Percentiles rank a stretch among this genome's conserved stretches.
Evolutionary conservation across 371 early-diverging fungal species (phyloP).

Genomic region (Mucor ambiguus): DNA sequence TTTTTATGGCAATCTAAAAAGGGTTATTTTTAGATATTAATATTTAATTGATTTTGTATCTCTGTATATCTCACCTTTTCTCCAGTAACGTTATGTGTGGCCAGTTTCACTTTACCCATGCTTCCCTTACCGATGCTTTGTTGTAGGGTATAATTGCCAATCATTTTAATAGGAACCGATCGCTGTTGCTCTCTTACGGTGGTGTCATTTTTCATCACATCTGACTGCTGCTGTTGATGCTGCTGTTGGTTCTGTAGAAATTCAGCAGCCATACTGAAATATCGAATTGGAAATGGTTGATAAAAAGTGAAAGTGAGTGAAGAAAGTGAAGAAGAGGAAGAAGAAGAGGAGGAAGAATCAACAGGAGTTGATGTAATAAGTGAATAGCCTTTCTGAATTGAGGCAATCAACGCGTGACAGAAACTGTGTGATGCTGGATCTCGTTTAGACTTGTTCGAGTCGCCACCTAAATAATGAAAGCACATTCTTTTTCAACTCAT

Average conservation of each 20-base stretch:
- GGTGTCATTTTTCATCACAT: background rate
- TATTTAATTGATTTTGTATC: constrained; percentile 2
- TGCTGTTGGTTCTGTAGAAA: constrained; percentile 15
- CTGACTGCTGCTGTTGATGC: constrained; percentile 1
- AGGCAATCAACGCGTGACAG: constrained; percentile 32
- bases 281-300: constrained; percentile 13
- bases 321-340: constrained; percentile 6
- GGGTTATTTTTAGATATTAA: constrained; percentile 13
- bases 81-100: constrained; percentile 47
- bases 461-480: constrained; percentile 16
- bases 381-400: constrained; percentile 28
- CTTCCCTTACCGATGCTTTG: constrained; percentile 49
- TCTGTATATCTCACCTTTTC: constrained; percentile 35
- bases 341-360: background rate
- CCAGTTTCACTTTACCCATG: constrained; percentile 53
- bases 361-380: constrained; percentile 13
- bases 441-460: constrained; percentile 1
- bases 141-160: constrained; percentile 43
- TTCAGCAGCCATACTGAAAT: constrained; percentile 26
- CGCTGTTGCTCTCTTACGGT: constrained; percentile 11
- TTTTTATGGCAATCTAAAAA: constrained; percentile 49
- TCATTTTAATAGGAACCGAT: constrained; percentile 26
- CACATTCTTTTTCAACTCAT: constrained; percentile 8
- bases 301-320: constrained; percentile 17
- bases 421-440: constrained; percentile 8